These are phyloP conservation scores for Sechiopsis laciniata DNA, from an alignment of 306 rosid species.

Conservation along the genomic window DNA sequence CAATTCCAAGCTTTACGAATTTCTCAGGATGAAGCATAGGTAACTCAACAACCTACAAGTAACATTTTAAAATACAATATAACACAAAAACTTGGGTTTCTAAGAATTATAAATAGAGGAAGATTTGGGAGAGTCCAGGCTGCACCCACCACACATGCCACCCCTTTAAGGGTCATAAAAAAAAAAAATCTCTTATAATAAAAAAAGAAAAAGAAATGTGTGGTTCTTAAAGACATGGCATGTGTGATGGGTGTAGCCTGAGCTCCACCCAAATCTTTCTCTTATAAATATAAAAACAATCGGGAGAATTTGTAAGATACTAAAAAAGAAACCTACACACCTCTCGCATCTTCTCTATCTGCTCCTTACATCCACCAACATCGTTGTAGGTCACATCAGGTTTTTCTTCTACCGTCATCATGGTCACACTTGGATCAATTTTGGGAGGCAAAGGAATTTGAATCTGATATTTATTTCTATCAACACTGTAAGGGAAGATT, in stretches of 20 bases:
- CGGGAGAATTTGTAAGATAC: neutral
- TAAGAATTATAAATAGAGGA: neutral
- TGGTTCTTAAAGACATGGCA: no score
- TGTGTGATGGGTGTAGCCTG: no score
- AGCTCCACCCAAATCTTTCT: no score
- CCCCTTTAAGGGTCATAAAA: no score
- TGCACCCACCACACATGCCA: no score
- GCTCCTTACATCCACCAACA: constrained; percentile 98
- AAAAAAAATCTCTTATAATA: no score
- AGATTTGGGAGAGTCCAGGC: no score
- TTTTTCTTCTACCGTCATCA: constrained; percentile 98
- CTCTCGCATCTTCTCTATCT: constrained; percentile 95
- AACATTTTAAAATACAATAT: constrained; percentile 20
- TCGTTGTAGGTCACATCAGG: constrained; percentile 98
- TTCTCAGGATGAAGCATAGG: constrained; percentile 99
- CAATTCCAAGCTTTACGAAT: constrained; percentile 96
- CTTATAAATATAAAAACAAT: neutral
- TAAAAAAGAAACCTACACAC: constrained; percentile 32
- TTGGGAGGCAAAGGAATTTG: constrained; percentile 98
- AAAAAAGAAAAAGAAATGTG: no score
- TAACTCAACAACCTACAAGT: constrained; percentile 83
- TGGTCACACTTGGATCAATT: constrained; percentile 95
- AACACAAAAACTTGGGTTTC: neutral
- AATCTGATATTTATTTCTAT: constrained; percentile 93
- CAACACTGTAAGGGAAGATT: constrained; percentile 56